Evolutionary conservation across 2,329 filamentous ascomycete genomes (phyloP).

Genomic region (Penicillium frequentans): DNA sequence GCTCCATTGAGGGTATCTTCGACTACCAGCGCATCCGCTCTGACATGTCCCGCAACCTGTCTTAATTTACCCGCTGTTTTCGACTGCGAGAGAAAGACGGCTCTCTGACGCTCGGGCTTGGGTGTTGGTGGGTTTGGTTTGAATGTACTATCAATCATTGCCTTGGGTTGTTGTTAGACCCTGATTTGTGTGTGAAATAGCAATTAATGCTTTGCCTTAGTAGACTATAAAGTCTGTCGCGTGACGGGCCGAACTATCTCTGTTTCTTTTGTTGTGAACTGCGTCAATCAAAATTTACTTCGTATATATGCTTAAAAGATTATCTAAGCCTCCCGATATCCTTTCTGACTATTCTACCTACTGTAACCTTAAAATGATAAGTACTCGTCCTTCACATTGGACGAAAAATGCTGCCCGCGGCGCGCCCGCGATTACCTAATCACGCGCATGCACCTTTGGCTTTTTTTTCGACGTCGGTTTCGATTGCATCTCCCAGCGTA

Average conservation of each 20-base stretch:
- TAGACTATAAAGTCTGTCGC: conserved; percentile 30
- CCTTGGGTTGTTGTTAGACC: conserved; percentile 27
- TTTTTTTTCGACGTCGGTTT: conserved; percentile 18
- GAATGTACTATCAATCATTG: conserved; percentile 33
- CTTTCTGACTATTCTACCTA: neutral
- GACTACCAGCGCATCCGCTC: conserved; percentile 59
- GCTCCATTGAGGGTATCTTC: conserved; percentile 80
- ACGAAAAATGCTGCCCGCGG: neutral
- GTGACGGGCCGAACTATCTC: conserved; percentile 25
- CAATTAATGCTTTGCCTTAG: conserved; percentile 32
- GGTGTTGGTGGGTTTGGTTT: conserved; percentile 23
- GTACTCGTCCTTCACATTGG: neutral
- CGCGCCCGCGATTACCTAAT: conserved; percentile 7
- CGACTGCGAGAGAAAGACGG: conserved; percentile 23
- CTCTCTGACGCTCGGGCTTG: conserved; percentile 8
- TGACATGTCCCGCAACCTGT: conserved; percentile 79
- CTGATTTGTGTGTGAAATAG: conserved; percentile 32
- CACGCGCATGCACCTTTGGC: neutral
- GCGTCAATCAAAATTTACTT: conserved; percentile 7
- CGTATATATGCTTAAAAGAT: conserved; percentile 2
- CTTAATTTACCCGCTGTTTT: conserved; percentile 15
- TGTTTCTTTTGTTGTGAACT: conserved; percentile 13
- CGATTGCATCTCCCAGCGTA: conserved; percentile 7
- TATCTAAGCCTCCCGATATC: neutral
- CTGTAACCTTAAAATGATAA: neutral